A percentile compares a stretch with the other conserved stretches of the same genome.
Evolutionary conservation across 2,329 filamentous ascomycete genomes (phyloP).

Genomic region (Chaetomium sp.): DNA sequence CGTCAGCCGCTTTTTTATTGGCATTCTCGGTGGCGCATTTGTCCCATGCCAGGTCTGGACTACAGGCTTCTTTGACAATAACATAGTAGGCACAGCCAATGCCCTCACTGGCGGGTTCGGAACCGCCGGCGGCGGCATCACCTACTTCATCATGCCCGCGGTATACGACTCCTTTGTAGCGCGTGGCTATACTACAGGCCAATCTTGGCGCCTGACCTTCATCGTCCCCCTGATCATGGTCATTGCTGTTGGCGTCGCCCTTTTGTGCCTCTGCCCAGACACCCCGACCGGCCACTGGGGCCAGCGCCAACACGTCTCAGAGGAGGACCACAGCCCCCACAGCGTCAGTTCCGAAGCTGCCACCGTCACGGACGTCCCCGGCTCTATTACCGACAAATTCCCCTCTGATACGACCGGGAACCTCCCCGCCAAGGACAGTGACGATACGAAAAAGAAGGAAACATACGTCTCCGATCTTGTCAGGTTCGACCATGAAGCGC

Average conservation of each 20-base stretch:
- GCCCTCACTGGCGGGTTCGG: constrained; percentile 82
- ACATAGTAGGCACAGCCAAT: constrained; percentile 86
- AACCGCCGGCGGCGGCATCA: constrained; percentile 86
- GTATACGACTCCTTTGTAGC: constrained; percentile 76
- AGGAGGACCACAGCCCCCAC: neutral
- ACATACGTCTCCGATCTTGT: constrained; percentile 31
- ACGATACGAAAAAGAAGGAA: neutral
- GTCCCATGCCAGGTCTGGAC: constrained; percentile 92
- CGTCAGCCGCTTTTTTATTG: constrained; percentile 75
- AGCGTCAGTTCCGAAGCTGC: constrained; percentile 34
- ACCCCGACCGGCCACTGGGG: constrained; percentile 82
- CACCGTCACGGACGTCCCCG: constrained; percentile 55
- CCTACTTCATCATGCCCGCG: constrained; percentile 92
- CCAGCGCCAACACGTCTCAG: constrained; percentile 57
- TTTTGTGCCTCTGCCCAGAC: constrained; percentile 76
- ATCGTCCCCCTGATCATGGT: constrained; percentile 81
- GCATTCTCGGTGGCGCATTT: constrained; percentile 75
- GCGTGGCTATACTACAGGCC: constrained; percentile 61
- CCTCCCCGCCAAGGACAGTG: neutral
- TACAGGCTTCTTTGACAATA: constrained; percentile 91
- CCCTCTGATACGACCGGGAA: constrained; percentile 33
- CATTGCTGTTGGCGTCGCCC: constrained; percentile 61
- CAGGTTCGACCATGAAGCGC: constrained; percentile 44
- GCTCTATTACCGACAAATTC: constrained; percentile 47
- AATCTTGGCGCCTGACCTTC: constrained; percentile 83